phyloP scores from a whole-genome alignment of 768 basidiomycete species.

The Russula olivacea region DNA sequence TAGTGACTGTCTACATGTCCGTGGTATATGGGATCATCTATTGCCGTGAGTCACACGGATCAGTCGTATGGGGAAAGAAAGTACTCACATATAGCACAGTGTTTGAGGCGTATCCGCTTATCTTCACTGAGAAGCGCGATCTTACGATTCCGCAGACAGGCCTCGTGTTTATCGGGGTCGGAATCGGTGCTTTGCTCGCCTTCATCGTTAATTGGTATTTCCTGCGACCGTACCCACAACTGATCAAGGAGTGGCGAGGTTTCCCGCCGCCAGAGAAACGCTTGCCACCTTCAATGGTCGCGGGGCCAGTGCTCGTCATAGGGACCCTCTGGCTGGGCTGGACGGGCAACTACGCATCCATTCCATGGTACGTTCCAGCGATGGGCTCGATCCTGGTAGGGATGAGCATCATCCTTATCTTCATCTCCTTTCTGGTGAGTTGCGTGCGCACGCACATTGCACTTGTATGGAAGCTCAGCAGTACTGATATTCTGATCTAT shows the following conservation, averaged over 20 bases:
- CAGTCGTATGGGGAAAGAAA: neutral
- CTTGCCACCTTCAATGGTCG: neutral
- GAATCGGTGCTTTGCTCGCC: neutral
- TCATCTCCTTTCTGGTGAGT: conserved; percentile 51
- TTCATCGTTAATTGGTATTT: neutral
- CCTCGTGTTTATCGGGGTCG: neutral
- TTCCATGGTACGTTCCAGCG: neutral
- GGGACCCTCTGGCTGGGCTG: neutral
- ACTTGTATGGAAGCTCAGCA: neutral
- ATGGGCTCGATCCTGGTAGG: neutral
- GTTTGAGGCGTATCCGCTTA: neutral
- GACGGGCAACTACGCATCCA: neutral
- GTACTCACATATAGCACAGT: neutral
- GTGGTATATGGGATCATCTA: neutral
- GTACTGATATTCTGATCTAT: neutral
- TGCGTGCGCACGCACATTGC: neutral
- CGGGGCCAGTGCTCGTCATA: neutral
- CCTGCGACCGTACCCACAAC: neutral
- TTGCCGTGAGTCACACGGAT: neutral
- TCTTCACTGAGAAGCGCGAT: neutral
- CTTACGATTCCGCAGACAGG: neutral
- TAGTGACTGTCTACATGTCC: neutral
- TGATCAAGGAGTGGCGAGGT: neutral
- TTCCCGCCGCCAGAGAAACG: neutral
- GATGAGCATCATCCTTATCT: conserved; percentile 31